Base-by-base conservation (phyloP, 495 filamentous ascomycete species). In the Ramalina intermedia region DNA sequence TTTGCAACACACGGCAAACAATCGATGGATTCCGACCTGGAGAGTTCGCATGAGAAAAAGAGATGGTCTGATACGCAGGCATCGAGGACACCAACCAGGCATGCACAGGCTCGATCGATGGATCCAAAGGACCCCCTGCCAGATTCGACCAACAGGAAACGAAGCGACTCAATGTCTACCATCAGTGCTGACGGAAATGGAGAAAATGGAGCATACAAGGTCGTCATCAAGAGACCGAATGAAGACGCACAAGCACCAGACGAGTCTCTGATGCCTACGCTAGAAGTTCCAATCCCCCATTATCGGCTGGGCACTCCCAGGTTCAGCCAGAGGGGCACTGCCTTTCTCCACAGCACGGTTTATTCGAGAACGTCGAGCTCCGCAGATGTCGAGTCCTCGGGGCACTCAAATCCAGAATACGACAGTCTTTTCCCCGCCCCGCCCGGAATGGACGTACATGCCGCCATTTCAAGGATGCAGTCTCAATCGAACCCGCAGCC, bases 271-370 rank as follows among this genome's bases (percentile, higher is more conserved):
- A 62, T 72, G 37, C 79, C 79, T 16, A 65, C 80, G 37, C 62
- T 95, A 42, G 79, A 94, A 53, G 74, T 90, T 35, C 75, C 83
- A 7, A 93, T 96, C 48, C 88, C 91, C 37, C 81, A 85, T 52
- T 93, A 93, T 68, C 79, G 81, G 47, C 70, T 96, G 47, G 88
- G 87, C 4, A 82, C 84, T 3, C 84, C 88, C 9, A 78, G 79
- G 41, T 95, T 94, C 62, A 90, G 81, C 53, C 64, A 76, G 17
- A 74, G 77, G 50, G 85, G 87, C 7, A 91, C 80, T 41, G 81
- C 88, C 2, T 77, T 85, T 51, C 71, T 96, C 53, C 82, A 85
- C 48, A 85, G 79, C 58, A 91, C 88, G 38, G 63, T 72, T 17
- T 76, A 78, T 50, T 77, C 76, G 20, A 61, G 65, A 41, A 69